phyloP scores from a whole-genome alignment of 2,329 filamentous ascomycete species.

The Trichoderma gracile region DNA sequence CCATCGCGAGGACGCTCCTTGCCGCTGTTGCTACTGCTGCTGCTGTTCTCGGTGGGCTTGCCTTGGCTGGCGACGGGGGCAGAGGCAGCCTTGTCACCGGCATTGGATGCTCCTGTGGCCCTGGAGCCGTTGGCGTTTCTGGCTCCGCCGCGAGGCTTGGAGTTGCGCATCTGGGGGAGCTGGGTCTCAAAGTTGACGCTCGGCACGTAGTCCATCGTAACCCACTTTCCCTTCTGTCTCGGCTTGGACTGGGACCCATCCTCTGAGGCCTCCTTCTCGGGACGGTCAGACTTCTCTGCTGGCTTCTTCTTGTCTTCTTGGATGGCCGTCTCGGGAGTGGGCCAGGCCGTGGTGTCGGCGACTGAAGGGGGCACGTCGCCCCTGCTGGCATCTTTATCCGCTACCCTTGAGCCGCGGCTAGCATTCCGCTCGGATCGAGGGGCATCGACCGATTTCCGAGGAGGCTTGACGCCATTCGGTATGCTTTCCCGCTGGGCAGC shows the following conservation, averaged over 20 bases:
- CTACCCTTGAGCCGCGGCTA: constrained; percentile 49
- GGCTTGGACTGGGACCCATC: constrained; percentile 46
- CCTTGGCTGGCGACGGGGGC: constrained; percentile 33
- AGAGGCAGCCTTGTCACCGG: constrained; percentile 43
- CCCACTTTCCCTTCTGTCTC: constrained; percentile 81
- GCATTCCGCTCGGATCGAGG: constrained; percentile 45
- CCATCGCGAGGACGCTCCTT: constrained; percentile 43
- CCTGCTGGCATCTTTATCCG: constrained; percentile 44
- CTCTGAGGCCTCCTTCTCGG: constrained; percentile 65
- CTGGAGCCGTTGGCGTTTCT: constrained; percentile 46
- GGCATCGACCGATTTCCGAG: constrained; percentile 47
- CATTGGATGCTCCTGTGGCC: constrained; percentile 39
- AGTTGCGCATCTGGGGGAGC: constrained; percentile 56
- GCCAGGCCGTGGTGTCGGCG: constrained; percentile 80
- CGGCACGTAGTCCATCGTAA: constrained; percentile 77
- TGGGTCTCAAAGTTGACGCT: constrained; percentile 86
- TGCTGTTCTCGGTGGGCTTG: constrained; percentile 37
- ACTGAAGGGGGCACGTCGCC: constrained; percentile 59
- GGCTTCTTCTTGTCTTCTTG: constrained; percentile 73
- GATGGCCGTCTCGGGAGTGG: constrained; percentile 76
- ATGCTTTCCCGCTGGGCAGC: constrained; percentile 33
- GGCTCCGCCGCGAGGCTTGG: constrained; percentile 53
- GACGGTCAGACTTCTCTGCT: constrained; percentile 60
- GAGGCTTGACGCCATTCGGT: constrained; percentile 43
- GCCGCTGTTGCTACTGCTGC: constrained; percentile 15